phyloP scores from a whole-genome alignment of 164 flowering plant genomes.

The Dillenia turbinata region DNA sequence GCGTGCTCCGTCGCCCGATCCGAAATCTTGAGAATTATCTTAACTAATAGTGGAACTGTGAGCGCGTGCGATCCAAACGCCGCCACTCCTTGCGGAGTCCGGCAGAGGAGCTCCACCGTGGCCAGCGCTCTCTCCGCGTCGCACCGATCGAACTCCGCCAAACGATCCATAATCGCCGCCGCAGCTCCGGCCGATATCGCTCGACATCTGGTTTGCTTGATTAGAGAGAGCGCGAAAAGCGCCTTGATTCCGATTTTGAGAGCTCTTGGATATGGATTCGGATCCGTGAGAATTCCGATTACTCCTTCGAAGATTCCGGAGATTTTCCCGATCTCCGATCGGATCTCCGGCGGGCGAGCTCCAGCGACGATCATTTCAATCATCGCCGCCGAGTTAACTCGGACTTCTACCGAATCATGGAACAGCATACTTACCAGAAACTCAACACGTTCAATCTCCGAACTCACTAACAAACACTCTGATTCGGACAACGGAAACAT shows the following conservation, averaged over 20 bases:
- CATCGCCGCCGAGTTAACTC: constrained; percentile 70
- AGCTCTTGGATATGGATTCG: constrained; percentile 49
- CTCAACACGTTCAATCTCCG: constrained; percentile 40
- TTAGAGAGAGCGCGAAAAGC: constrained; percentile 70
- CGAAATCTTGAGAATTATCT: constrained; percentile 65
- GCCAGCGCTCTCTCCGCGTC: constrained; percentile 90
- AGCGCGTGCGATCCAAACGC: constrained; percentile 68
- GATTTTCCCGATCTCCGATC: constrained; percentile 37
- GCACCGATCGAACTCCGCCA: constrained; percentile 72
- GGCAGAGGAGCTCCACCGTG: constrained; percentile 79
- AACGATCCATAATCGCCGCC: constrained; percentile 45
- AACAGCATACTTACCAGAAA: constrained; percentile 41
- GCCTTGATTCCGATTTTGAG: constrained; percentile 65
- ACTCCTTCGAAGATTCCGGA: constrained; percentile 63
- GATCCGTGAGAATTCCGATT: constrained; percentile 35
- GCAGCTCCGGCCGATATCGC: constrained; percentile 80
- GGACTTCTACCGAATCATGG: constrained; percentile 56
- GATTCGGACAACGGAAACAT: constrained; percentile 53
- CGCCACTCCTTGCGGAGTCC: constrained; percentile 64
- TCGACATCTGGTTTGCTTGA: constrained; percentile 55
- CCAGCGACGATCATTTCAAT: constrained; percentile 61
- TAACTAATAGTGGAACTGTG: constrained; percentile 75
- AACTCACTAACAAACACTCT: constrained; percentile 44
- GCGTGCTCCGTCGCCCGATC: constrained; percentile 96
- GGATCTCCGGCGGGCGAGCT: constrained; percentile 52